Percentiles rank a stretch among this genome's conserved stretches.
Evolutionary conservation across 2,329 filamentous ascomycete genomes (phyloP).

Genomic region (Sclerotinia spermophila): DNA sequence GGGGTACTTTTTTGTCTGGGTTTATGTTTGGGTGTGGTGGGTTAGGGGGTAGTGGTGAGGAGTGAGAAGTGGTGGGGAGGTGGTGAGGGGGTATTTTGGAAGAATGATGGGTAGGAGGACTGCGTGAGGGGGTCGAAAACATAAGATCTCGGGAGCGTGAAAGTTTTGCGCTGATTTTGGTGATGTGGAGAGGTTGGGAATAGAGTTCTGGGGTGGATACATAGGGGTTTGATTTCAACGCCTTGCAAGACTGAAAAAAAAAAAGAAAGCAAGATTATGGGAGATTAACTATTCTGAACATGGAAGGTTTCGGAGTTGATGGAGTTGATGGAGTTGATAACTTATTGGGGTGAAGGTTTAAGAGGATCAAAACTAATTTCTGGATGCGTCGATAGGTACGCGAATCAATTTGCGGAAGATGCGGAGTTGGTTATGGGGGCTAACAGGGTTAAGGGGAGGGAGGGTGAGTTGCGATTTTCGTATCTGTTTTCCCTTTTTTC

Average conservation of each 20-base stretch:
- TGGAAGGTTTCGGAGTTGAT: neutral
- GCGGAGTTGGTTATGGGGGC: slow-evolving; percentile 51
- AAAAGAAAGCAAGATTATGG: neutral
- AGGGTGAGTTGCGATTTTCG: slow-evolving; percentile 38
- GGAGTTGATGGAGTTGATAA: neutral
- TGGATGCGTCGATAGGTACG: neutral
- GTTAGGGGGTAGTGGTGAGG: neutral
- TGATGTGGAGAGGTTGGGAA: neutral
- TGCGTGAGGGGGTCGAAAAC: neutral
- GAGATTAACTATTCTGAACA: neutral
- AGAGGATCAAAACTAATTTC: neutral
- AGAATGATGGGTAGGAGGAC: neutral
- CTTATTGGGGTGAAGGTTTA: neutral
- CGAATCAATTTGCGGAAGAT: slow-evolving; percentile 38
- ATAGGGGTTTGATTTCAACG: neutral
- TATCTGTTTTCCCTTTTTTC: neutral
- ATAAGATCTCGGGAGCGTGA: neutral
- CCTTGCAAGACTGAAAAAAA: neutral
- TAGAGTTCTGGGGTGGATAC: neutral
- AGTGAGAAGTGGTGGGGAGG: neutral
- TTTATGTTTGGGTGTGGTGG: no score
- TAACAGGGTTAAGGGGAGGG: slow-evolving; percentile 44
- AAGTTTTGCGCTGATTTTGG: neutral
- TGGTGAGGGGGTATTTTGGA: neutral
- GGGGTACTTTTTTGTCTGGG: slow-evolving; percentile 40